Conservation (phyloP, 495 filamentous ascomycete species). For the Pyrenopolyporus hunteri region DNA sequence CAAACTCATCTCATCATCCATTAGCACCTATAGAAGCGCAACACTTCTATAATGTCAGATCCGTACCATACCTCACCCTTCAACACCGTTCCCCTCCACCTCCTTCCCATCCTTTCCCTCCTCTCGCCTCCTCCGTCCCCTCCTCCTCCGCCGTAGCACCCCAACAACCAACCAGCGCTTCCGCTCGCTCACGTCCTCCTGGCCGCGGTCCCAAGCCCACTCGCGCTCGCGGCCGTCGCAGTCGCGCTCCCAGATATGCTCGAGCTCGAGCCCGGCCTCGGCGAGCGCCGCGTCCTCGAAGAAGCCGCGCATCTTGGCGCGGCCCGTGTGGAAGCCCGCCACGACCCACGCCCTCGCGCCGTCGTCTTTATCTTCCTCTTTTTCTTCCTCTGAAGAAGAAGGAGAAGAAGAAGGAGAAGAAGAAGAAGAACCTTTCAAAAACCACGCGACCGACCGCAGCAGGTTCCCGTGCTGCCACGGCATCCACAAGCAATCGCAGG, state of each 20-base stretch:
- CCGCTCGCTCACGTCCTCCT: conserved; percentile 69
- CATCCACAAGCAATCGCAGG: conserved; percentile 91
- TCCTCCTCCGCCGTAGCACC: conserved; percentile 54
- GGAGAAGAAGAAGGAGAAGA: not conserved
- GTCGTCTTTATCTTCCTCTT: conserved; percentile 37
- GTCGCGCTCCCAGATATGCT: conserved; percentile 78
- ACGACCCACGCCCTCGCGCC: conserved; percentile 68
- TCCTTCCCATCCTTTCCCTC: not conserved
- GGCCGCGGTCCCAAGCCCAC: conserved; percentile 67
- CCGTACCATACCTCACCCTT: too few relatives aligned
- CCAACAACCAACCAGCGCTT: conserved; percentile 82
- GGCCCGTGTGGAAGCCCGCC: conserved; percentile 84
- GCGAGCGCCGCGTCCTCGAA: conserved; percentile 64
- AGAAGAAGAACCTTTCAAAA: conserved; percentile 56
- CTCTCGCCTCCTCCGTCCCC: not conserved
- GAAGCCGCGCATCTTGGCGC: conserved; percentile 72
- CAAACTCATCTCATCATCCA: not conserved
- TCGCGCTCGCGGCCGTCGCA: conserved; percentile 66
- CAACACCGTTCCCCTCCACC: too few relatives aligned
- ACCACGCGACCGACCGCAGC: conserved; percentile 69
- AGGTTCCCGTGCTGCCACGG: conserved; percentile 76
- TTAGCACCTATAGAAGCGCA: too few relatives aligned
- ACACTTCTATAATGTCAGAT: too few relatives aligned
- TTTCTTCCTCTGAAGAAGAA: not conserved
- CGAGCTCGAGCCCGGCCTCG: conserved; percentile 66